These are phyloP conservation scores for Coleophoma crateriformis DNA, from an alignment of 2,329 filamentous ascomycete species.

Conservation along the genomic window DNA sequence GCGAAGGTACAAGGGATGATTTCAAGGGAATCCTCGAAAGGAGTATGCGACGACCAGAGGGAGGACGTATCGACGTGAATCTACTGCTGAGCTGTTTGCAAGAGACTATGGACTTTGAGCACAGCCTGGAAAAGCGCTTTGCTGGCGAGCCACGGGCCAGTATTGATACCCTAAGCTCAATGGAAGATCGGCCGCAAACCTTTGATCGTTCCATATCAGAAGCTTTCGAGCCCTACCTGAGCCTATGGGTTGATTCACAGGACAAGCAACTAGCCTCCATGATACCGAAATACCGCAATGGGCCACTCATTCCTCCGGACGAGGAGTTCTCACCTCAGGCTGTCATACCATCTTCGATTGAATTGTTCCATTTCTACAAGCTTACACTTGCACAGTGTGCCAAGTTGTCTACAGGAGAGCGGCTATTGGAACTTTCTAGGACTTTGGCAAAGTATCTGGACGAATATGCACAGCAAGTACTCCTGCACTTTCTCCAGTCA, in stretches of 20 bases:
- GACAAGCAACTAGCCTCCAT: slow-evolving; percentile 80
- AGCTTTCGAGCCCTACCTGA: slow-evolving; percentile 95
- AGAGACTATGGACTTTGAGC: slow-evolving; percentile 95
- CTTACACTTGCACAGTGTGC: slow-evolving; percentile 90
- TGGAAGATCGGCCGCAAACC: slow-evolving; percentile 67
- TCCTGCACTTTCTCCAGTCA: slow-evolving; percentile 62
- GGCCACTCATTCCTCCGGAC: slow-evolving; percentile 73
- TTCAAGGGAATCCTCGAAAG: slow-evolving; percentile 89
- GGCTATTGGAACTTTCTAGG: slow-evolving; percentile 76
- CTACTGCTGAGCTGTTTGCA: slow-evolving; percentile 83
- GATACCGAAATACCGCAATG: slow-evolving; percentile 81
- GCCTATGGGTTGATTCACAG: slow-evolving; percentile 94
- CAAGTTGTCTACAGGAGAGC: slow-evolving; percentile 87
- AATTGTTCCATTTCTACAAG: slow-evolving; percentile 96
- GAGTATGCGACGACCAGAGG: slow-evolving; percentile 74
- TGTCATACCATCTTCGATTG: slow-evolving; percentile 89
- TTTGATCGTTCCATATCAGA: slow-evolving; percentile 92
- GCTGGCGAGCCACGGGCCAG: slow-evolving; percentile 68
- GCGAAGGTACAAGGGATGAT: slow-evolving; percentile 91
- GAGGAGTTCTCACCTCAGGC: slow-evolving; percentile 90
- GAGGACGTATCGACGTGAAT: slow-evolving; percentile 82
- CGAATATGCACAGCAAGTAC: slow-evolving; percentile 88
- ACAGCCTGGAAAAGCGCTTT: slow-evolving; percentile 81
- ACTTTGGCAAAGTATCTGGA: slow-evolving; percentile 91
- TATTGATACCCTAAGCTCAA: slow-evolving; percentile 81